Evolutionary conservation across 495 filamentous ascomycete species (phyloP).

Genomic region (Recurvomyces mirabilis): DNA sequence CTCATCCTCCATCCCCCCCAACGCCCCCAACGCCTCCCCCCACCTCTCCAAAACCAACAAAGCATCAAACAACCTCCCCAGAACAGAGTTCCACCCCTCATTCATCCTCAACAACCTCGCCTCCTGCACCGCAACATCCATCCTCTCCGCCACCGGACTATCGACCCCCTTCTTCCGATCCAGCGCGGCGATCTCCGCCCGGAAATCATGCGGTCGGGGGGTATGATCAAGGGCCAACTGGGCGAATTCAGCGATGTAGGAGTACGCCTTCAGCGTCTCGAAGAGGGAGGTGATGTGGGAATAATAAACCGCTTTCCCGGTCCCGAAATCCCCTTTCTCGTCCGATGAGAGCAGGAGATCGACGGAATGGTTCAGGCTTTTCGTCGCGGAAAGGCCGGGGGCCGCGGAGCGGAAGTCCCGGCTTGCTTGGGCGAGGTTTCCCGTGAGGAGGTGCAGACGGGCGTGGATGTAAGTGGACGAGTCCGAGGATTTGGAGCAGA

Average conservation of each 20-base stretch:
- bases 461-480: slow-evolving; percentile 85
- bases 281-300: slow-evolving; percentile 74
- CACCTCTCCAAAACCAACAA: slow-evolving; percentile 65
- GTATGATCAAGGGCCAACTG: slow-evolving; percentile 54
- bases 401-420: slow-evolving; percentile 72
- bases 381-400: slow-evolving; percentile 44
- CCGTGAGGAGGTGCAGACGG: slow-evolving; percentile 61
- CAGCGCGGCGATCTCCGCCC: slow-evolving; percentile 2
- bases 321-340: slow-evolving; percentile 59
- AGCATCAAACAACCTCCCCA: slow-evolving; percentile 72
- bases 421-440: slow-evolving; percentile 60
- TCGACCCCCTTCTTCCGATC: slow-evolving; percentile 12
- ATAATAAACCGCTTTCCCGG: slow-evolving; percentile 68
- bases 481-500: slow-evolving; percentile 45
- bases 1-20: slow-evolving; percentile 28
- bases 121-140: slow-evolving; percentile 5
- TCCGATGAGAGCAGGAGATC: slow-evolving; percentile 64
- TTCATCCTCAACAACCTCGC: slow-evolving; percentile 4
- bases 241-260: slow-evolving; percentile 76
- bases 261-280: slow-evolving; percentile 55
- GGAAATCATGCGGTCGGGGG: slow-evolving; percentile 4
- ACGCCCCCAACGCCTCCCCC: slow-evolving; percentile 68
- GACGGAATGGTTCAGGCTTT: slow-evolving; percentile 36
- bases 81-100: slow-evolving; percentile 48
- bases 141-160: slow-evolving; percentile 5